Conservation (phyloP, 257 asterid species). For the Ophiorrhiza pumila region DNA sequence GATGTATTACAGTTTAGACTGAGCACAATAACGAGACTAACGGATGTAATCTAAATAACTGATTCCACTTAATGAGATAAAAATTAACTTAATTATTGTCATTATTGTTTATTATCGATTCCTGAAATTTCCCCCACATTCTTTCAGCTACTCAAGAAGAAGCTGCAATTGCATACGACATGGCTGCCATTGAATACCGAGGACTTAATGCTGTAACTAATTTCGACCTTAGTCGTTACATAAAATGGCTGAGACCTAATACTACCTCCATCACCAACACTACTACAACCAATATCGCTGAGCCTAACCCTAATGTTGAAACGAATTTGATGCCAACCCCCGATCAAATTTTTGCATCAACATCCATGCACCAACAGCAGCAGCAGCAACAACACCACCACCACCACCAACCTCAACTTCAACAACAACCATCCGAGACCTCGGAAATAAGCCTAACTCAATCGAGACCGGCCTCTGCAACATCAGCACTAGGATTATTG, state of each 20-base stretch:
- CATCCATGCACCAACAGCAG: slow-evolving; percentile 17
- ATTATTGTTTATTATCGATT: no score
- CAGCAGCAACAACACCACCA: slow-evolving; percentile 9
- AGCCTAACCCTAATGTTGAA: slow-evolving; percentile 23
- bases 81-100: no score
- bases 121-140: neutral
- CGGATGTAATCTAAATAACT: no score
- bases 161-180: slow-evolving; percentile 82
- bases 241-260: slow-evolving; percentile 71
- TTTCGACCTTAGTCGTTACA: slow-evolving; percentile 78
- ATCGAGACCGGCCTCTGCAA: slow-evolving; percentile 41
- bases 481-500: slow-evolving; percentile 80
- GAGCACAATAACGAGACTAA: no score
- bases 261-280: neutral
- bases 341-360: slow-evolving; percentile 9
- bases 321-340: slow-evolving; percentile 18
- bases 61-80: no score
- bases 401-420: slow-evolving; percentile 14
- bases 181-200: slow-evolving; percentile 88
- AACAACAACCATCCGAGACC: neutral
- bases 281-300: neutral
- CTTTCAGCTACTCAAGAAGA: slow-evolving; percentile 82
- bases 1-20: no score
- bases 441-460: slow-evolving; percentile 19
- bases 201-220: slow-evolving; percentile 83